phyloP scores from a whole-genome alignment of 2,329 filamentous ascomycete species.

The Colletotrichum musae region DNA sequence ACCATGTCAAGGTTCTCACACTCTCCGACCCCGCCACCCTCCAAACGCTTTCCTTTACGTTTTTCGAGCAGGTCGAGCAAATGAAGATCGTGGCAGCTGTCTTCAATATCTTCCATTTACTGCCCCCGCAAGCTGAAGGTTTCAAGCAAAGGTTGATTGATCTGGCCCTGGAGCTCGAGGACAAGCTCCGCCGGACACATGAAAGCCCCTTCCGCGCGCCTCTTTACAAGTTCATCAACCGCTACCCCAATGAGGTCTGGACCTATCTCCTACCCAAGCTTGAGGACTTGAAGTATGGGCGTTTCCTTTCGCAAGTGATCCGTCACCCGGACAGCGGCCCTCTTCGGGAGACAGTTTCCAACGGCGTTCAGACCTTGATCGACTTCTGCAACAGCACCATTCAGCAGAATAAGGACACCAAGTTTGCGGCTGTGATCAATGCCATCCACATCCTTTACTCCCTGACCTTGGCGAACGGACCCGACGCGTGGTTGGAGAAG shows the following conservation, averaged over 20 bases:
- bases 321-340: conserved; percentile 80
- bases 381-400: conserved; percentile 75
- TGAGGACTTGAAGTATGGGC: conserved; percentile 88
- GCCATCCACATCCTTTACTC: conserved; percentile 88
- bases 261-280: conserved; percentile 82
- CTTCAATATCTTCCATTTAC: conserved; percentile 96
- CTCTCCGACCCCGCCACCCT: conserved; percentile 86
- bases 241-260: conserved; percentile 92
- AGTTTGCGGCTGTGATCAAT: conserved; percentile 82
- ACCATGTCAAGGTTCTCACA: conserved; percentile 93
- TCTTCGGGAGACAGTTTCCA: conserved; percentile 81
- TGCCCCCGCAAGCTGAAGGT: conserved; percentile 88
- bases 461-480: conserved; percentile 76
- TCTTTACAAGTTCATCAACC: conserved; percentile 92
- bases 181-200: conserved; percentile 86
- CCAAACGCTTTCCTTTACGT: conserved; percentile 93
- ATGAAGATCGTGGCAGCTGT: conserved; percentile 97
- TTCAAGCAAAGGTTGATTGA: conserved; percentile 94
- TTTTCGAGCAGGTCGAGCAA: conserved; percentile 91
- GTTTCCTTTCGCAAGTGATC: conserved; percentile 91
- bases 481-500: conserved; percentile 80
- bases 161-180: conserved; percentile 90
- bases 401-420: conserved; percentile 78
- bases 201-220: conserved; percentile 93
- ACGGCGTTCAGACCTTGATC: conserved; percentile 81